Evolutionary conservation across 768 basidiomycete genomes (phyloP).

Genomic region (Gymnopilus junonius): DNA sequence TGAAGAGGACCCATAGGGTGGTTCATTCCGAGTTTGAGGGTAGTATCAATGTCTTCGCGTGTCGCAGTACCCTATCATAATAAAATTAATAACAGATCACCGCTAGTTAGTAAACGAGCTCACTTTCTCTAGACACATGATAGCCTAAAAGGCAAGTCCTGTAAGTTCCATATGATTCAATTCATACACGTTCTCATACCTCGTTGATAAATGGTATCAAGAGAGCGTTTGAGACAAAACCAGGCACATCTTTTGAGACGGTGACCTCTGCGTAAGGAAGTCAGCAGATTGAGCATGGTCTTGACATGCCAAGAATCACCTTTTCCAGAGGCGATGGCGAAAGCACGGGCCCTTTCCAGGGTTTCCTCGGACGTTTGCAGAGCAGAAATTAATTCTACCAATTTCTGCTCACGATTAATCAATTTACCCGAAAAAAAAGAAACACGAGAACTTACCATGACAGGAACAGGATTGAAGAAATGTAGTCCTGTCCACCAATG

Average conservation of each 20-base stretch:
- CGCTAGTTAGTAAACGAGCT: not conserved
- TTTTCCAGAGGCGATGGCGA: slow-evolving; percentile 91
- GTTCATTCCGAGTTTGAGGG: slow-evolving; percentile 90
- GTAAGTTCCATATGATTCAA: not conserved
- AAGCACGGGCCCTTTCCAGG: slow-evolving; percentile 74
- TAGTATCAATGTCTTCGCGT: slow-evolving; percentile 94
- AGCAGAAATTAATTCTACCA: slow-evolving; percentile 94
- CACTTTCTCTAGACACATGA: slow-evolving; percentile 92
- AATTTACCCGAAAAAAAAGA: not conserved
- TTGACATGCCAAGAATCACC: slow-evolving; percentile 45
- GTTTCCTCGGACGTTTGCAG: slow-evolving; percentile 86
- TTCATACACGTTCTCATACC: slow-evolving; percentile 39
- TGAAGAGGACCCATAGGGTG: slow-evolving; percentile 96
- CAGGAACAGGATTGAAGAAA: slow-evolving; percentile 97
- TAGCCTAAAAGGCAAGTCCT: slow-evolving; percentile 55
- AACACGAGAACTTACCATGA: slow-evolving; percentile 69
- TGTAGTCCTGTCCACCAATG: slow-evolving; percentile 63
- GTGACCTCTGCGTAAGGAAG: slow-evolving; percentile 74
- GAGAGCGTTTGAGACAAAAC: slow-evolving; percentile 93
- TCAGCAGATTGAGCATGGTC: not conserved
- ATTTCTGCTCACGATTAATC: slow-evolving; percentile 54
- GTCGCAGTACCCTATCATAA: slow-evolving; percentile 78
- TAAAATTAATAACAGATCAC: not conserved
- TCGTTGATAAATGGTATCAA: slow-evolving; percentile 99
- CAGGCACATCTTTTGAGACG: slow-evolving; percentile 89